phyloP scores from a whole-genome alignment of 2,329 filamentous ascomycete species.

The Rhexocercosporidium sp. region DNA sequence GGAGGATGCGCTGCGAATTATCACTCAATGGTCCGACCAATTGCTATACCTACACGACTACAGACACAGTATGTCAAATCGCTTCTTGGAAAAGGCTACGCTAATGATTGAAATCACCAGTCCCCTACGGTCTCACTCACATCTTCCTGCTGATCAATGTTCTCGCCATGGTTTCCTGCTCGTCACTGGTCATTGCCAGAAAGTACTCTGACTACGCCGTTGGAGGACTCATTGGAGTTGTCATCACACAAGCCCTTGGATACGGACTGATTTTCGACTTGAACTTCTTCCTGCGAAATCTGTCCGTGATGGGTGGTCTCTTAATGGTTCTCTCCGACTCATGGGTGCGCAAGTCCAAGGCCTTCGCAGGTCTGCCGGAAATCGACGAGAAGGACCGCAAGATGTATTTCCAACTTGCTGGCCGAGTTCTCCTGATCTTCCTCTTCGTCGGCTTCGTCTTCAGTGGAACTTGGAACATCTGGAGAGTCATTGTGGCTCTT shows the following conservation, averaged over 20 bases:
- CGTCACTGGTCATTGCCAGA: slow-evolving; percentile 84
- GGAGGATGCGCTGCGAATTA: slow-evolving; percentile 92
- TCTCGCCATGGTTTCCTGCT: slow-evolving; percentile 83
- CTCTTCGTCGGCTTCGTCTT: slow-evolving; percentile 97
- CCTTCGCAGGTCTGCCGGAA: slow-evolving; percentile 89
- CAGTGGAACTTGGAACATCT: slow-evolving; percentile 89
- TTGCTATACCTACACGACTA: slow-evolving; percentile 91
- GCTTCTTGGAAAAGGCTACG: slow-evolving; percentile 14
- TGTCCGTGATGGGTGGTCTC: slow-evolving; percentile 95
- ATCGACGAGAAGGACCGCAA: slow-evolving; percentile 99
- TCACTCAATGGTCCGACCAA: slow-evolving; percentile 98
- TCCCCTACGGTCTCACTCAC: slow-evolving; percentile 87
- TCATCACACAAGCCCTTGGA: slow-evolving; percentile 90
- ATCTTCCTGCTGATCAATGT: slow-evolving; percentile 92
- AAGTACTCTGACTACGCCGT: slow-evolving; percentile 95
- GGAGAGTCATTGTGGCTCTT: slow-evolving; percentile 82
- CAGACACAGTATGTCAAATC: slow-evolving; percentile 72
- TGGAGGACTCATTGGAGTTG: slow-evolving; percentile 85
- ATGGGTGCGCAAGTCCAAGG: slow-evolving; percentile 97
- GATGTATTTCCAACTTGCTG: slow-evolving; percentile 99
- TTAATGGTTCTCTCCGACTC: slow-evolving; percentile 98
- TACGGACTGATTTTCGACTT: slow-evolving; percentile 98
- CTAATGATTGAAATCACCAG: slow-evolving; percentile 52
- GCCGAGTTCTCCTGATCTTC: slow-evolving; percentile 94
- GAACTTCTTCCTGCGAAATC: slow-evolving; percentile 99